Base-by-base conservation (phyloP, 1,284 basidiomycete species). In the Ceraceosorus guamensis region DNA sequence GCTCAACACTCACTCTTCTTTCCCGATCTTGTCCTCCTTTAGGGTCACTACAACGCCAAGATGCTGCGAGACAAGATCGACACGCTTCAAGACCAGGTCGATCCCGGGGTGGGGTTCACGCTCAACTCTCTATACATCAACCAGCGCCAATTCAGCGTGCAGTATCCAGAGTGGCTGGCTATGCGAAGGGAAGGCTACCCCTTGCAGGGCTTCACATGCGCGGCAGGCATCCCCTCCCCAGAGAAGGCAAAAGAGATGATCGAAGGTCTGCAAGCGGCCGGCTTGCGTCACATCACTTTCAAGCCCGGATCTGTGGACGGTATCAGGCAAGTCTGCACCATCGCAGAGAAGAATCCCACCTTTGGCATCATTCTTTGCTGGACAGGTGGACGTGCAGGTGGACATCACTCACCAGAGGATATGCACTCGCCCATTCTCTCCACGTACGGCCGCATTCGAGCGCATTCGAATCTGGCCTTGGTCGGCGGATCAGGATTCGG, bases 311-410 rank as follows among this genome's bases (percentile, higher is more conserved):
- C 91, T 6, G 85, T 93, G 56, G 92, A 97, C 65, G 93, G 93
- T 62, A 93, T 98, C 67, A 87, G 91, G 48, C 92, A 97, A 78
- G 93, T 97, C 59, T 83, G 95, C 78, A 92, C 87, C 80, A 98
- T 98, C 70, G 93, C 95, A 31, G 84, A 88, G 46, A 83, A 90
- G 61, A 92, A 96, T 79, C 89, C 92, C 46, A 86, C 91, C 78
- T 98, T 89, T 83, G 91, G 93, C n/a, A 86, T 98, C 79, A 91
- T 98, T 78, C 81, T 96, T 64, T 93, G 97, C 76, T 97, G 93
- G 93, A 98, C 93, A 50, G 95, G 93, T 75, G 93, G 93, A 52
- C 90, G 93, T 70, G 95, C 93, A n/a, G 93, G 93, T 68, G 93
- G 93, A 60, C 93, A 98, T 73, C 93, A 97, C 80, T 92, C 89